Evolutionary conservation across 768 basidiomycete genomes (phyloP), one percentile per base, ranked within the genome.

Genomic region (Lactifluus subvellereus): DNA sequence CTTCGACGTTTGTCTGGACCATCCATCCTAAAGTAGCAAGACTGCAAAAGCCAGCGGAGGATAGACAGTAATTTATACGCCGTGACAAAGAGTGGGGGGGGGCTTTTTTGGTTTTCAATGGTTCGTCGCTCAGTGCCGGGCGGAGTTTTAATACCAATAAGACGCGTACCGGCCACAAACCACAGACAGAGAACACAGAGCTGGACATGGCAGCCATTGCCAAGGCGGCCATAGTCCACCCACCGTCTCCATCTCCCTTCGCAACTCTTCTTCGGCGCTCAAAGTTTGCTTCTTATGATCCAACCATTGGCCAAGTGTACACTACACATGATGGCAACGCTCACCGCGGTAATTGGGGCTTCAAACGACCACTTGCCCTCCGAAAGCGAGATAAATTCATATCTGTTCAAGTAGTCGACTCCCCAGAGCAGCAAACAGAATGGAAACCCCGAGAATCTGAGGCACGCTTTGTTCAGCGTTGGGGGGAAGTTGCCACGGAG

Each of bases 1-100:
- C 88, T 90, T 73, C 87, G 86, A 89, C 89, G 82, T 79, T 87
- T 91, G 89, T 91, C 89, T 91, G 89, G 89, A 86, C 89, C 82
- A 76, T 85, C 84, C 81, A 78, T 83, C 81, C 86, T 77, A 68
- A 65, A 69, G 69, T 65, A 67, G 67, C 75, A 73, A 68, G 69
- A 74, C 71, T 65, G 69, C 69, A 60, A 70, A 71, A 68, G 77
- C 73, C 72, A 75, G 77, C 75, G 75, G 74, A 77, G 80, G 85
- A 81, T 75, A 71, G 78, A 88, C 77, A 83, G 89, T 82, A 91
- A 91, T 91, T 90, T 87, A 80, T 74, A 87, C 87, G 85, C 83
- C 89, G 86, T 76, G 32, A 73, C 74, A 76, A 68, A 65, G 57
- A 61, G 40, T 11, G 9, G 37, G 59, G 22, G 63, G 68, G 66